Base-by-base conservation (phyloP, 768 basidiomycete species). In the Boletus pseudo-olivaceus region DNA sequence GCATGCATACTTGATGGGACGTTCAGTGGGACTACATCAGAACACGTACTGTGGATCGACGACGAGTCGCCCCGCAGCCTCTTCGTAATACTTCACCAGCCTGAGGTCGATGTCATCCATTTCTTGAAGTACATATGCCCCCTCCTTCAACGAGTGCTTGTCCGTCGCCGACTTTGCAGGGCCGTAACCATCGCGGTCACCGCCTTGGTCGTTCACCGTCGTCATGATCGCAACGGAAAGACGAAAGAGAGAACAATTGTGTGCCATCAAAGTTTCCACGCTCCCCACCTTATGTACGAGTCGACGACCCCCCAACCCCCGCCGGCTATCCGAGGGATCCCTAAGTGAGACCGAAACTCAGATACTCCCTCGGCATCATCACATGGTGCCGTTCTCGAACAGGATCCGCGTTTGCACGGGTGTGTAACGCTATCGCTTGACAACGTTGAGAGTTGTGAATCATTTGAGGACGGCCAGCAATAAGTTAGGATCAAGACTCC, bases 21-120 rank as follows among this genome's bases (percentile, higher is more conserved):
- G 10, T n/a, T 10, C 14, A 15, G 9, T 7, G 29, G n/a, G 23
- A 8, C 9, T 9, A 7, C 5, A 19, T 5, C 3, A 10, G 8
- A 20, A 32, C 32, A 75, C 81, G 20, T 54, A 83, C 84, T 74
- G 69, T 12, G 84, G 83, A 65, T 87, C 83, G 12, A 87, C 72
- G 47, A 86, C 80, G 39, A 86, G 69, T 19, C 84, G 74, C 10
- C 84, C 85, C 1, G 82, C 82, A 55, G 73, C 71, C 11, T 74
- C 65, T 56, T 85, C 83, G 45, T 85, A 82, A 54, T 80, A 82
- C 0, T 65, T 50, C 23, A 64, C 48, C 35, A 77, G 30, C 29
- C 30, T 20, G 19, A 32, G 55, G 54, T 78, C 73, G 11, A 78
- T 45, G 5, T 66, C 66, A 23, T 53, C 44, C 5, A 4, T 26